Evolutionary conservation across 2,329 filamentous ascomycete genomes (phyloP), one percentile per base, ranked within the genome.

Genomic region (Metarhizium robertsii): DNA sequence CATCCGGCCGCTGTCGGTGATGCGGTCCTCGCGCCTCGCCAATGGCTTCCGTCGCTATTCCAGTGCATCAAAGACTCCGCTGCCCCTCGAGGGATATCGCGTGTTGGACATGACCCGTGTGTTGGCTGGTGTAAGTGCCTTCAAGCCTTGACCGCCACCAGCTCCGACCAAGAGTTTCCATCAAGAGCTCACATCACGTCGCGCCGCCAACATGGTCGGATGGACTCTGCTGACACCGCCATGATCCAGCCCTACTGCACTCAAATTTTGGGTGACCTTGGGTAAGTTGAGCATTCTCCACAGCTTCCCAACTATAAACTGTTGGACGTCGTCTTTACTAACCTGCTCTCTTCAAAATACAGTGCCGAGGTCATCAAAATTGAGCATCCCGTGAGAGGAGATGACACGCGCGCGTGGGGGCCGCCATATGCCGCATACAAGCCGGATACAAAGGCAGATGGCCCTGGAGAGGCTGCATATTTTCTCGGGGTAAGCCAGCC

Each of bases 21-120:
- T 32, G 34, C 52, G 29, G 52, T 36, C 48, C 36, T 53, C 46
- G 29, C 45, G 34, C 25, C 16, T 32, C 25, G 29, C 11, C 50
- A 53, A 38, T 53, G 59, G 57, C 45, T 55, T 64, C 20, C 65
- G 67, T 58, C 58, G 63, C 52, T 69, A 66, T 52, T 61, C 63
- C 11, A 59, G 61, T 47, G 59, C 63, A 7, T 58, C 60, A 42
- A 57, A 59, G 52, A 61, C 64, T 13, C 59, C 69, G 45, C 71
- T 84, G 36, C 92, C 94, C 25, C 78, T 99, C 63, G 83, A 90
- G 40, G 94, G 94, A 1, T 87, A 94, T 63, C 85, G 88, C 55
- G 92, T 97, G 14, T 79, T 99, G 59, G 94, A 99, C 69, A 95
- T 99, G 91, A 97, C 92, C 3, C 83, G 94, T 73, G 94, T 99